Conservation (phyloP, 23 red algal species). For the Pyropia yezoensis region DNA sequence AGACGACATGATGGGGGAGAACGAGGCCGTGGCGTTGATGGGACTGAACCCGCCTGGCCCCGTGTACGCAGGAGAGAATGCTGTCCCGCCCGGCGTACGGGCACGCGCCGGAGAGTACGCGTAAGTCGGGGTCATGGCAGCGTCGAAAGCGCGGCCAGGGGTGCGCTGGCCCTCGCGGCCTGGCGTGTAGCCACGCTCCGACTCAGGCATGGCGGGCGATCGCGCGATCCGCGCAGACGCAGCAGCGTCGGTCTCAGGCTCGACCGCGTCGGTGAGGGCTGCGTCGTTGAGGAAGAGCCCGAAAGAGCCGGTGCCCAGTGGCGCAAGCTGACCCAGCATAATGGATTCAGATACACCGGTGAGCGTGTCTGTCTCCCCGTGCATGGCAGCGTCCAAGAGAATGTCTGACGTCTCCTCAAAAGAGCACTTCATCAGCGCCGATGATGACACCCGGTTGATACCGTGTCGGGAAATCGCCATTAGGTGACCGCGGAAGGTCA, state of each 20-base stretch:
- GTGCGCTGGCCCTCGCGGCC: slow-evolving; percentile 24
- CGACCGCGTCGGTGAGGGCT: slow-evolving; percentile 49
- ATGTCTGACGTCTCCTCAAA: slow-evolving; percentile 99
- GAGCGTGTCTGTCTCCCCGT: slow-evolving; percentile 60
- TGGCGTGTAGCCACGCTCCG: slow-evolving; percentile 14
- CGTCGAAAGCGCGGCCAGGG: slow-evolving; percentile 12
- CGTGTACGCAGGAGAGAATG: slow-evolving; percentile 11
- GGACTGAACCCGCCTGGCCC: slow-evolving; percentile 42
- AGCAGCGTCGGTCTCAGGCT: slow-evolving; percentile 15
- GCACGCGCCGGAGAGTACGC: slow-evolving; percentile 60
- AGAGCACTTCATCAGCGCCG: slow-evolving; percentile 76
- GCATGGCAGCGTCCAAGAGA: slow-evolving; percentile 68
- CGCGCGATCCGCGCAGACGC: slow-evolving; percentile 4
- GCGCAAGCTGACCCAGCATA: slow-evolving; percentile 88
- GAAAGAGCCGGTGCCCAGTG: slow-evolving; percentile 88
- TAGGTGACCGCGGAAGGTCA: slow-evolving; percentile 92
- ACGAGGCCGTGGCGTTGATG: slow-evolving; percentile 28
- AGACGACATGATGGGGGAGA: slow-evolving; percentile 34
- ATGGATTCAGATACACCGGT: slow-evolving; percentile 81
- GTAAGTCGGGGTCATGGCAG: slow-evolving; percentile 21
- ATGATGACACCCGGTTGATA: slow-evolving; percentile 79
- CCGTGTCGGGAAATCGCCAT: slow-evolving; percentile 89
- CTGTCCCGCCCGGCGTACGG: slow-evolving; percentile 13
- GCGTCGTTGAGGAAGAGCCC: slow-evolving; percentile 74
- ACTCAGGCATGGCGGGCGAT: slow-evolving; percentile 6